Conservation (phyloP, 176 grass and related monocot species). For the Zea luxurians region DNA sequence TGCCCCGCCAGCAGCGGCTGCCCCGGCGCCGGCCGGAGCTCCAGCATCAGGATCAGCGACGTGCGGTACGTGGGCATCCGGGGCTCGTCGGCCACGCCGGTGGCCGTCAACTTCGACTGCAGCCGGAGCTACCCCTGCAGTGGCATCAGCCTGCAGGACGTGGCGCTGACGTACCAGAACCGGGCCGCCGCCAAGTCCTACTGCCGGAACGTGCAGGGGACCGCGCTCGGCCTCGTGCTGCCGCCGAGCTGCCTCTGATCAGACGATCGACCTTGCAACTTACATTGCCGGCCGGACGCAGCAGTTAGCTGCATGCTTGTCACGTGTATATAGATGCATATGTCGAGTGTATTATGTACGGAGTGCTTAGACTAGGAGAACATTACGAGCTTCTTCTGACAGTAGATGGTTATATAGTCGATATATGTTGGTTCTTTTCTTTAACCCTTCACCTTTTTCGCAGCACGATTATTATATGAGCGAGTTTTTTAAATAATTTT, state of each 20-base stretch:
- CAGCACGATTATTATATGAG: neutral
- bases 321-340: constrained; percentile 13
- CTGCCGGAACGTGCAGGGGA: constrained; percentile 63
- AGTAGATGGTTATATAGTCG: neutral
- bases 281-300: neutral
- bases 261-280: neutral
- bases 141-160: constrained; percentile 65
- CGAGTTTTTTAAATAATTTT: neutral
- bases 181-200: constrained; percentile 32
- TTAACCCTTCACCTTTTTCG: neutral
- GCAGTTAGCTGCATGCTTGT: neutral
- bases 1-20: constrained; percentile 54
- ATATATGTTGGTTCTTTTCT: neutral
- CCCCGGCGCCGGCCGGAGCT: constrained; percentile 53
- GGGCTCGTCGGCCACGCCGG: constrained; percentile 62
- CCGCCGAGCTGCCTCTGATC: constrained; percentile 61
- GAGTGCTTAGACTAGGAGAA: neutral
- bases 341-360: neutral
- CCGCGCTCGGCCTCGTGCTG: constrained; percentile 48
- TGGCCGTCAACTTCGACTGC: constrained; percentile 78
- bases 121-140: constrained; percentile 82
- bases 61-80: constrained; percentile 60
- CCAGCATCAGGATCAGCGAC: constrained; percentile 71
- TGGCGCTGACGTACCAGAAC: constrained; percentile 55
- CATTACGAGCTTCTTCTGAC: neutral